Base-by-base conservation (phyloP, 2,329 filamentous ascomycete genomes). In the Talaromyces albobiverticillius region DNA sequence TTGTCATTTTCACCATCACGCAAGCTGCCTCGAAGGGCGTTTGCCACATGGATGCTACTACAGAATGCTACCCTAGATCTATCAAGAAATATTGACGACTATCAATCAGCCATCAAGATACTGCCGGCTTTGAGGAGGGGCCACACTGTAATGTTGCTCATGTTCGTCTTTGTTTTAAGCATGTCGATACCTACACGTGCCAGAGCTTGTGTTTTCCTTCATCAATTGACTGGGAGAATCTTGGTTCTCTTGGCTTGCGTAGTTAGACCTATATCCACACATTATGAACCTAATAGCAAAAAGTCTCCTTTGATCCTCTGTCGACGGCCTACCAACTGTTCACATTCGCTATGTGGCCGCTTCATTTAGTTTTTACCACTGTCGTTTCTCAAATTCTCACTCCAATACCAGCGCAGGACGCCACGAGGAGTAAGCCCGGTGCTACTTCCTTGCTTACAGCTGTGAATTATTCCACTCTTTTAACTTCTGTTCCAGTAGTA, bases 281-380 rank as follows among this genome's bases (percentile, higher is more conserved):
- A 38, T 38, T 20, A 40, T 40, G 36, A 4, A 6, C 18, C 36
- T 13, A 7, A 18, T 13, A 11, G 16, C 9, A 40, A 40, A 14
- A 40, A 10, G 4, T 40, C 10, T 22, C 10, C 23, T 13, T 50
- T 50, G 23, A 50, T 29, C 25, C 36, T 42, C 16, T 22, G 3
- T 32, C 20, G 6, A 40, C 38, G 36, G 38, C 22, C 16, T 14
- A 32, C 14, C 18, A 16, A 31, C 40, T 25, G 14, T 40, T 32
- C 9, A 42, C 36, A 50, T 41, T 50, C 36, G 23, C 36, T 50
- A 50, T 50, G 47, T 31, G 34, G 47, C 18, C 18, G 36, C 23
- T 50, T 41, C 31, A 23, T 6, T 18, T 50, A 23, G 36, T 31
- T 42, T 25, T 32, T 31, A 18, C 42, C 25, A 16, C 18, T 32